Conservation (phyloP, 2,329 filamentous ascomycete species). For the Ciborinia camelliae region DNA sequence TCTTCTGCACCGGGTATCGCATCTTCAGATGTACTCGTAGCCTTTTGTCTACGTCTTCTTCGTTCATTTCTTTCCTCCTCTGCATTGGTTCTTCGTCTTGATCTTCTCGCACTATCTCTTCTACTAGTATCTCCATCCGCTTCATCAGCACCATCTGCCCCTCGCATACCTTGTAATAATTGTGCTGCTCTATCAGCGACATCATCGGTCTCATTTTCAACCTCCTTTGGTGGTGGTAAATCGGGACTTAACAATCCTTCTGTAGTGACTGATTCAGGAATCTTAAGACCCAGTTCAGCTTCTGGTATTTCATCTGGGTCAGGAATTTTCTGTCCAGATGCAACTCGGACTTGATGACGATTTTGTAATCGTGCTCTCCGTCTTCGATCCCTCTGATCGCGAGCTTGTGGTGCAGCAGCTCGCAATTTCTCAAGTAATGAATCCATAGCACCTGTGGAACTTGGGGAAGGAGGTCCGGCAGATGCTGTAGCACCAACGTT, state of each 20-base stretch:
- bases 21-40: slow-evolving; percentile 38
- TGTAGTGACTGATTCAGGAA: slow-evolving; percentile 44
- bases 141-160: slow-evolving; percentile 53
- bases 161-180: slow-evolving; percentile 77
- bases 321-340: slow-evolving; percentile 84
- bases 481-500: slow-evolving; percentile 47
- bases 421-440: slow-evolving; percentile 90
- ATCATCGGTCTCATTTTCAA: slow-evolving; percentile 51
- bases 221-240: slow-evolving; percentile 27
- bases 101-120: slow-evolving; percentile 59
- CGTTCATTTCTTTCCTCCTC: slow-evolving; percentile 72
- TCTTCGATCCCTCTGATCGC: slow-evolving; percentile 84
- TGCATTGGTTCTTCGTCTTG: slow-evolving; percentile 59
- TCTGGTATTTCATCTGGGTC: slow-evolving; percentile 64
- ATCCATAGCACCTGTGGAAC: slow-evolving; percentile 89
- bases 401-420: slow-evolving; percentile 83
- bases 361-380: slow-evolving; percentile 87
- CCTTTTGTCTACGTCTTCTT: slow-evolving; percentile 63
- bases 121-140: slow-evolving; percentile 48
- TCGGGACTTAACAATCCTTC: slow-evolving; percentile 36
- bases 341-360: slow-evolving; percentile 81
- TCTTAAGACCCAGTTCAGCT: slow-evolving; percentile 50
- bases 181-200: slow-evolving; percentile 81
- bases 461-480: slow-evolving; percentile 58
- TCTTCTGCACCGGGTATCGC: slow-evolving; percentile 16